These are phyloP conservation scores for Capronia epimyces DNA, from an alignment of 2,329 filamentous ascomycete species.

Conservation along the genomic window DNA sequence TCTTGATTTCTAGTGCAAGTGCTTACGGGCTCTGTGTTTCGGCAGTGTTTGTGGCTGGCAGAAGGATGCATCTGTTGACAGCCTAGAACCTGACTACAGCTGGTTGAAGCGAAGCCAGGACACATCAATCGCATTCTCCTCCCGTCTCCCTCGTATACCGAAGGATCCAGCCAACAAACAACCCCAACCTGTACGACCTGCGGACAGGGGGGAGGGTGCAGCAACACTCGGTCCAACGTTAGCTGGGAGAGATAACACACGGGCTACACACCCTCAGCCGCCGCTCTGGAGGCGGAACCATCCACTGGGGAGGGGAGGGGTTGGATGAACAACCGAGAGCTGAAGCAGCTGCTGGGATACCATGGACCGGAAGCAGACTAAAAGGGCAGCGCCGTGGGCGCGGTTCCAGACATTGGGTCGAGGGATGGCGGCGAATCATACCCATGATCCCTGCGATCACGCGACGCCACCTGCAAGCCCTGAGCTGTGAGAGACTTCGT, in stretches of 20 bases:
- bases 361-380: background rate
- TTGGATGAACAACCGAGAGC: background rate
- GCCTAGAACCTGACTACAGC: background rate
- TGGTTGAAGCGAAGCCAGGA: background rate
- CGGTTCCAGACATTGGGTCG: no score
- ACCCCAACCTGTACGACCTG: background rate
- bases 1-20: no score
- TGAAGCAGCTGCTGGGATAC: background rate
- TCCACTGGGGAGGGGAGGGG: background rate
- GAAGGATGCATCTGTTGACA: background rate
- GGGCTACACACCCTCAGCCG: no score
- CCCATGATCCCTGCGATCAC: background rate
- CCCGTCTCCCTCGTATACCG: background rate
- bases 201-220: no score
- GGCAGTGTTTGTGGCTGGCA: background rate
- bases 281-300: no score
- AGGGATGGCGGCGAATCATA: background rate
- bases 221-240: background rate
- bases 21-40: background rate
- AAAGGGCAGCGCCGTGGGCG: background rate
- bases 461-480: background rate
- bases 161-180: background rate
- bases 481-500: background rate
- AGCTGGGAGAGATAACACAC: background rate
- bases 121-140: background rate